Conservation (phyloP, 1,284 basidiomycete genomes). For the Ceratobasidium sp. region DNA sequence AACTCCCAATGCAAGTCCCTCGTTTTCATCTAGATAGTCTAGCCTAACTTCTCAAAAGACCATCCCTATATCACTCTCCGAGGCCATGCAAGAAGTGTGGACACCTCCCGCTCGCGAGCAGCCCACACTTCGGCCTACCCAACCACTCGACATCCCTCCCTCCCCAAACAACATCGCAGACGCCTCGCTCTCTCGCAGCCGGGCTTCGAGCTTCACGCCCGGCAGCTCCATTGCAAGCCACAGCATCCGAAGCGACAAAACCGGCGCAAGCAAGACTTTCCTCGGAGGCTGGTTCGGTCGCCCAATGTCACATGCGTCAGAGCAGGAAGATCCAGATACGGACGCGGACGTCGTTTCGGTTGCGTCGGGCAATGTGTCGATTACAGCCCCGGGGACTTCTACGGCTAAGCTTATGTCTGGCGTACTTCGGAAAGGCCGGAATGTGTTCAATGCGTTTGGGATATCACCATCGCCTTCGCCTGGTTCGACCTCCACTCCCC, state of each 20-base stretch:
- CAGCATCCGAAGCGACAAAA: constrained; percentile 27
- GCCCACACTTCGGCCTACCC: not conserved
- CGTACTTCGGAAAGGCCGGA: constrained; percentile 35
- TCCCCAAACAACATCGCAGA: constrained; percentile 51
- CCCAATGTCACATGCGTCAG: constrained; percentile 10
- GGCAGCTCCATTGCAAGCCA: constrained; percentile 29
- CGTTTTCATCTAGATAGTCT: constrained; percentile 26
- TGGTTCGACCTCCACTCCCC: not conserved
- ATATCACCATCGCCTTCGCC: constrained; percentile 37
- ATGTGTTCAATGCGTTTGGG: constrained; percentile 31
- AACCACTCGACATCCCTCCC: constrained; percentile 40
- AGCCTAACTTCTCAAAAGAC: constrained; percentile 59
- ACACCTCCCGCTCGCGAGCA: constrained; percentile 29
- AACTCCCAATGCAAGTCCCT: constrained; percentile 21
- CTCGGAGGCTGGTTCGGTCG: constrained; percentile 38
- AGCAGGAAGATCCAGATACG: constrained; percentile 12
- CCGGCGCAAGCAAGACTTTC: constrained; percentile 44
- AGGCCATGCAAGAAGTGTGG: constrained; percentile 69
- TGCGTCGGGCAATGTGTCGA: constrained; percentile 8
- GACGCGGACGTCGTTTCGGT: constrained; percentile 33
- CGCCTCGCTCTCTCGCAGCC: constrained; percentile 33
- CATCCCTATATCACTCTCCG: constrained; percentile 72
- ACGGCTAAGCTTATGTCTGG: constrained; percentile 36
- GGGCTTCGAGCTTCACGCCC: constrained; percentile 42
- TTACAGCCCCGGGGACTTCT: constrained; percentile 7